phyloP scores from a whole-genome alignment of 163 green algal genomes.

The Prototheca stagnorum region DNA sequence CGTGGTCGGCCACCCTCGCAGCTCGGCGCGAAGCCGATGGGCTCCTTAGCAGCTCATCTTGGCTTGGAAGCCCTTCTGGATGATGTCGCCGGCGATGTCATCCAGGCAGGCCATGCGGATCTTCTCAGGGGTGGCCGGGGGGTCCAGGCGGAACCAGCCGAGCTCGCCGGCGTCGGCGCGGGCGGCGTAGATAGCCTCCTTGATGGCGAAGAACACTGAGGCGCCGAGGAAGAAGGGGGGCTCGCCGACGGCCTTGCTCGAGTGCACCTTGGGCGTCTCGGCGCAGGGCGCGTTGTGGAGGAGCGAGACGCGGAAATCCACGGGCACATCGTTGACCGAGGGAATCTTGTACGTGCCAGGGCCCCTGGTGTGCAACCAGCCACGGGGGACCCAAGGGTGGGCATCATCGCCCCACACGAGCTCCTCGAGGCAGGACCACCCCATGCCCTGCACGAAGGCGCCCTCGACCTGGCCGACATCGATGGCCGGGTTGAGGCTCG shows the following conservation, averaged over 20 bases:
- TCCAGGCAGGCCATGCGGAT: constrained; percentile 80
- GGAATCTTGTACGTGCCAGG: constrained; percentile 91
- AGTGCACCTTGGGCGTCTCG: constrained; percentile 54
- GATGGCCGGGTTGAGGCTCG: constrained; percentile 88
- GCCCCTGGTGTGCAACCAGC: constrained; percentile 67
- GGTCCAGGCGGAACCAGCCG: constrained; percentile 72
- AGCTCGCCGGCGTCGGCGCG: constrained; percentile 29
- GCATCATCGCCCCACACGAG: constrained; percentile 82
- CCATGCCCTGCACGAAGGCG: constrained; percentile 85
- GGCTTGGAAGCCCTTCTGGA: no score
- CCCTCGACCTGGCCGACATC: constrained; percentile 96
- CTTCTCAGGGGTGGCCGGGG: constrained; percentile 76
- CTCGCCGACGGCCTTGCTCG: constrained; percentile 83
- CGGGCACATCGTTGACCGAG: constrained; percentile 85
- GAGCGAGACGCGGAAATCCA: constrained; percentile 80
- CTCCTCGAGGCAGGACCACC: constrained; percentile 90
- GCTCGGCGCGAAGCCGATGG: no score
- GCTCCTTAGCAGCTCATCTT: no score
- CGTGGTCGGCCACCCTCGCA: no score
- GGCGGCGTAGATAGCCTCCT: constrained; percentile 72
- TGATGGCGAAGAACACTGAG: constrained; percentile 83
- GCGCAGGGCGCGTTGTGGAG: constrained; percentile 65
- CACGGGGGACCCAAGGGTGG: constrained; percentile 73
- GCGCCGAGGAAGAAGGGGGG: constrained; percentile 82
- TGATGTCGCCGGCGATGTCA: no score